Conservation (phyloP, 768 basidiomycete species). For the Rhizopogon vinicolor region DNA sequence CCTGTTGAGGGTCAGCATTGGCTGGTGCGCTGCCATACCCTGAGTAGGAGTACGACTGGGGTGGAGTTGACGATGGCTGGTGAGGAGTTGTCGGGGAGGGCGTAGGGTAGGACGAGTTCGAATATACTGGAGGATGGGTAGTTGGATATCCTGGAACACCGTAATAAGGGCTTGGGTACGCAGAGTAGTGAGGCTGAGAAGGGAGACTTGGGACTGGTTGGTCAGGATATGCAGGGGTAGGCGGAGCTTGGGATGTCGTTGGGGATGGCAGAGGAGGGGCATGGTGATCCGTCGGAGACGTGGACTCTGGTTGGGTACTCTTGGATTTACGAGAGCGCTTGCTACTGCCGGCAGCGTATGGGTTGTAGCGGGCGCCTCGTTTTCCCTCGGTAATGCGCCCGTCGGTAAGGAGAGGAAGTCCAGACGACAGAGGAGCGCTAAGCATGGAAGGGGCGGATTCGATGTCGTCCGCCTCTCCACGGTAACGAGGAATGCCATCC, state of each 20-base stretch:
- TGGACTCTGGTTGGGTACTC: conserved; percentile 19
- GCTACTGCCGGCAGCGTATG: conserved; percentile 29
- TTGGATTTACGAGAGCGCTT: conserved; percentile 39
- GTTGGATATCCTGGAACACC: conserved; percentile 19
- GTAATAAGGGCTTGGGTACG: conserved; percentile 32
- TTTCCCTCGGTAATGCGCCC: conserved; percentile 39
- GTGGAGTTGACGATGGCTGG: conserved; percentile 11
- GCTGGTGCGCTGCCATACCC: conserved; percentile 15
- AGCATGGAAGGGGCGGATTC: conserved; percentile 39
- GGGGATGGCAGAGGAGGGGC: conserved; percentile 20
- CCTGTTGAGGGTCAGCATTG: conserved; percentile 21
- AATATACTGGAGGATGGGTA: neutral
- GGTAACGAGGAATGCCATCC: conserved; percentile 79
- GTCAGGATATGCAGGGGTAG: conserved; percentile 25
- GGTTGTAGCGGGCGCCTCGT: conserved; percentile 38
- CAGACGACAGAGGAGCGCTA: conserved; percentile 39
- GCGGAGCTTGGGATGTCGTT: conserved; percentile 19
- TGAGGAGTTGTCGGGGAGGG: conserved; percentile 18
- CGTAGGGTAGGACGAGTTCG: conserved; percentile 14
- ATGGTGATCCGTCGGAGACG: conserved; percentile 27
- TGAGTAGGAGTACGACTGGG: conserved; percentile 21
- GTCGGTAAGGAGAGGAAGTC: conserved; percentile 46
- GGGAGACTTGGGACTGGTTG: conserved; percentile 19
- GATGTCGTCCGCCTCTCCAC: conserved; percentile 77
- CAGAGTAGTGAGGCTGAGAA: conserved; percentile 25